Evolutionary conservation across 2,329 filamentous ascomycete genomes (phyloP), one percentile per base, ranked within the genome.

Genomic region (Lasiodiplodia theobromae): DNA sequence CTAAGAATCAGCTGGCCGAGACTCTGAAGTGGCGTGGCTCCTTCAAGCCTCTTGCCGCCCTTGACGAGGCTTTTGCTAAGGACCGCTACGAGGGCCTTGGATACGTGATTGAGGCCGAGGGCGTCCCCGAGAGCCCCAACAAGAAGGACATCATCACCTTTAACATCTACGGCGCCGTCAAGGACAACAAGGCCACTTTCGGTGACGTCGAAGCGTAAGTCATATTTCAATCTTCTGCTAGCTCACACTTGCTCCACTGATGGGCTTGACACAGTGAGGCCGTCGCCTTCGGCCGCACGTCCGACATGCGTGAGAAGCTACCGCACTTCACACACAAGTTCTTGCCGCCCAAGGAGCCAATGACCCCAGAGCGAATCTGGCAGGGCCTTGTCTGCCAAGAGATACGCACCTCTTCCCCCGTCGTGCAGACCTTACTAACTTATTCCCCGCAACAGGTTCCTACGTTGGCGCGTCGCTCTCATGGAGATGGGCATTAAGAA

Each of bases 91-190:
- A 85, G 8, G 90, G 90, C 1, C 80, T 97, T 68, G 95, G 94
- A 49, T 97, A 92, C 77, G 87, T 97, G 63, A 93, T 93, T 1
- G 85, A 85, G n/a, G 89, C 96, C 73, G 81, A 85, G 66, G 83
- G 83, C 51, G 84, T 85, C 44, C 84, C 85, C 1, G 83, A 82
- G 31, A 85, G 84, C 63, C 77, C 82, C 67, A 84, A 83, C 64
- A 78, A 88, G 74, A 88, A 90, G 78, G 86, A 86, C 60, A 79
- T 97, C 68, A 90, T 94, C 60, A 96, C 92, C 2, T 97, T 94
- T 91, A 97, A 97, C 79, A 90, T 97, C 75, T 97, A 98, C 77
- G 94, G 94, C 16, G 88, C 89, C 47, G 92, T 94, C 71, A 96
- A 96, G 85, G 87, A 93, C 73, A 89, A 93, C 70, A 88, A 92